Conservation (phyloP, 805 yeast genomes). For the Pichia manshurica region DNA sequence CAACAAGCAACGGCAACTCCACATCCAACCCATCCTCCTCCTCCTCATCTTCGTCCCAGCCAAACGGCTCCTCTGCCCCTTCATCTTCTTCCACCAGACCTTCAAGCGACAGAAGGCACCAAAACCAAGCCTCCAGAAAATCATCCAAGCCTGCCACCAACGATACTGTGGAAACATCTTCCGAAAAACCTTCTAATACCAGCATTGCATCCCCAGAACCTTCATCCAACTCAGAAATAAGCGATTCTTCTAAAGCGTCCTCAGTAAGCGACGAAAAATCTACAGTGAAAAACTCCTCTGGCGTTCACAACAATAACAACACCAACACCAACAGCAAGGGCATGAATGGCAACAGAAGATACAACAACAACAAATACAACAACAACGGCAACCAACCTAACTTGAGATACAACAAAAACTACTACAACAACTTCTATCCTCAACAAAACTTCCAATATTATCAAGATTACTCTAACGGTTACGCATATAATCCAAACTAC, state of each 20-base stretch:
- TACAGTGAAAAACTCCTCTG: not conserved
- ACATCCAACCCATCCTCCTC: not conserved
- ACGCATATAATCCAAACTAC: not conserved
- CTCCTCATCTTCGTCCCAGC: too few relatives aligned
- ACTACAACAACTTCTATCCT: not conserved
- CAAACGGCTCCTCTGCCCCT: too few relatives aligned
- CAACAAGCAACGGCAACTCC: not conserved
- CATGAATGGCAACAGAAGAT: conserved; percentile 13
- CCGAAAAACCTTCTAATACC: too few relatives aligned
- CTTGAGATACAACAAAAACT: conserved; percentile 1
- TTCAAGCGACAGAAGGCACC: too few relatives aligned
- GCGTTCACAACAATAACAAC: conserved; percentile 7
- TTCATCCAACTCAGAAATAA: not conserved
- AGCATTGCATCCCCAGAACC: not conserved
- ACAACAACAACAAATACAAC: conserved; percentile 3
- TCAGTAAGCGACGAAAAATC: not conserved
- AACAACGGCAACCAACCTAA: not conserved
- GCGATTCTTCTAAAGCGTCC: not conserved
- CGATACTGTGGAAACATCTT: too few relatives aligned
- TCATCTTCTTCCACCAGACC: too few relatives aligned
- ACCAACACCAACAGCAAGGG: conserved; percentile 14
- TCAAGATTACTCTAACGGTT: conserved; percentile 1
- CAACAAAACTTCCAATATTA: conserved; percentile 8
- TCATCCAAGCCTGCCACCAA: too few relatives aligned
- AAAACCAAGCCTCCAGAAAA: too few relatives aligned